These are phyloP conservation scores for Beauveria varroae DNA, from an alignment of 2,329 filamentous ascomycete genomes.

Conservation along the genomic window DNA sequence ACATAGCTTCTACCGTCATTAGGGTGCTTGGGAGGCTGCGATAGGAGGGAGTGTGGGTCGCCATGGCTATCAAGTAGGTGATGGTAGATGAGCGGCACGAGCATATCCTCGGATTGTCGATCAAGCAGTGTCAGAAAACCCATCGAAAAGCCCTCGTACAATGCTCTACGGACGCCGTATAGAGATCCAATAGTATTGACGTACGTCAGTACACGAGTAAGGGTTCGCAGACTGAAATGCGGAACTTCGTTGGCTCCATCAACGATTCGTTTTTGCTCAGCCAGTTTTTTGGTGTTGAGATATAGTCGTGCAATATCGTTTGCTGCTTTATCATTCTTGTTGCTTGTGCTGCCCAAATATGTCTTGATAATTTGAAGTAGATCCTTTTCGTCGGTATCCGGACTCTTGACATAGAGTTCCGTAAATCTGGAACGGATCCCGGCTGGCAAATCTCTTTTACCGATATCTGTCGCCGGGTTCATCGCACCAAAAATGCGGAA, in stretches of 20 bases:
- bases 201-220: slow-evolving; percentile 85
- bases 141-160: slow-evolving; percentile 97
- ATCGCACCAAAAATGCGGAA: slow-evolving; percentile 98
- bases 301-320: slow-evolving; percentile 83
- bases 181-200: slow-evolving; percentile 75
- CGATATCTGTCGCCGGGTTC: slow-evolving; percentile 97
- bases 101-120: slow-evolving; percentile 68
- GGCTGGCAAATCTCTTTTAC: slow-evolving; percentile 86
- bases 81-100: slow-evolving; percentile 73
- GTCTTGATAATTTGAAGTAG: slow-evolving; percentile 80
- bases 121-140: slow-evolving; percentile 89
- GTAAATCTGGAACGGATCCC: slow-evolving; percentile 90
- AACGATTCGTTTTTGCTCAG: slow-evolving; percentile 75
- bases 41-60: slow-evolving; percentile 65
- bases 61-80: slow-evolving; percentile 64
- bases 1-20: slow-evolving; percentile 72
- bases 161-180: slow-evolving; percentile 76
- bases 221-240: slow-evolving; percentile 90
- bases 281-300: slow-evolving; percentile 74
- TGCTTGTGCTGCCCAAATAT: slow-evolving; percentile 68
- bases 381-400: slow-evolving; percentile 80
- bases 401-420: slow-evolving; percentile 87
- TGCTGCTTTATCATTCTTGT: slow-evolving; percentile 64
- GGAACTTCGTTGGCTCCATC: slow-evolving; percentile 94
- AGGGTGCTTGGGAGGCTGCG: slow-evolving; percentile 70